Evolutionary conservation across 1,139 yeast species (phyloP), one percentile per base, ranked within the genome.

Genomic region (Pichia sp.): DNA sequence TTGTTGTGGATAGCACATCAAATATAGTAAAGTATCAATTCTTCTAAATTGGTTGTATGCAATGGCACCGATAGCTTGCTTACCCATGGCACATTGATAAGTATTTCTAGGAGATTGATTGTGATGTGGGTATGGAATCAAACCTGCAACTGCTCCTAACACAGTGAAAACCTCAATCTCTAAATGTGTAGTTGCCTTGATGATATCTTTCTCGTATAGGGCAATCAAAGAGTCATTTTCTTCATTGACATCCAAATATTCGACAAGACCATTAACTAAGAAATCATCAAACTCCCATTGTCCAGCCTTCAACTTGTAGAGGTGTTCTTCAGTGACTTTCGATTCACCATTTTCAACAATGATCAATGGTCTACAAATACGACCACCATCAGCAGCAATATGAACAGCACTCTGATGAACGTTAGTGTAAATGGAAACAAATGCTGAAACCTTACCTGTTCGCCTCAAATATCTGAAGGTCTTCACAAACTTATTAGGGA

Each of bases 51-150:
- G 98, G 60, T 91, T 91, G 60, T 91, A 91, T 20, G 94, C 96
- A 62, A 93, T 93, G 8, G 97, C 97, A 48, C 99, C 99, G 61
- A 91, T 91, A 17, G 98, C 98, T 66, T 91, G 99, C 67, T 91
- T 91, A 77, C 98, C 98, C 98, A 91, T 91, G 59, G 98, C 98
- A 74, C 96, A 91, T 66, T 91, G 98, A 66, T 91, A 91, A 0
- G 98, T 91, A 59, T 91, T 91, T 73, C 98, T 81, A 33, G 98
- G 98, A 5, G 96, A 87, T 66, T 91, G 98, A 60, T 91, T 91
- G 60, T 91, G 99, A 59, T 91, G 98, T 23, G 99, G 99, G 54
- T 91, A 91, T n/a, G 99, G 99, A 72, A 91, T 91, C 50, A 91
- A 72, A 30, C 98, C 98, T 0, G 99, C 99, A 42, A 91, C 97